Base-by-base conservation (phyloP, 2,329 filamentous ascomycete genomes). In the Paracorniculantispora psalliotae region DNA sequence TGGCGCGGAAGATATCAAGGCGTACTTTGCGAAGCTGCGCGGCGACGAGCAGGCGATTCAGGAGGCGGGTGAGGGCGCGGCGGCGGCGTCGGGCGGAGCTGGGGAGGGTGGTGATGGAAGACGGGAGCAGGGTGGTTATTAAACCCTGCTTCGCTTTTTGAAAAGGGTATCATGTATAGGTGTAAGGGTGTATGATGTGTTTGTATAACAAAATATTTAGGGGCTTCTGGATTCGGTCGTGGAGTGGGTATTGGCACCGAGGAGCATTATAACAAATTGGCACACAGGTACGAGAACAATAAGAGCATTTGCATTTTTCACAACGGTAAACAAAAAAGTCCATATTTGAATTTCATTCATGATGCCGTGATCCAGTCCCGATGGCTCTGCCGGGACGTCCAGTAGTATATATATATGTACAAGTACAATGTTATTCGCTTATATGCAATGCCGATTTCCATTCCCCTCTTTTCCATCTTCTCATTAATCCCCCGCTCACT, bases 1-100 rank as follows among this genome's bases (percentile, higher is more conserved):
- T 23, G 88, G 91, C 1, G 93, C 93, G 1, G 94, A 99, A 69
- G 92, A 97, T 73, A 94, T 99, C 74, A 99, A 97, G 73, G 85
- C 85, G 2, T 96, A 97, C 72, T 99, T 99, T 81, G 93, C 93
- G 54, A 93, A 94, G 76, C 75, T 99, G 65, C 83, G 94, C 63
- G 94, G 94, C 60, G 94, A 97, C 72, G 90, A 91, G 47, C 78
- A 89, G 66, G 89, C 79, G 0, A 90, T 91, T 59, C 79, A 78
- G 65, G 82, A 85, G 63, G 87, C 86, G 0, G 81, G 81, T 15
- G 79, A 81, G 57, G 78, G 77, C 25, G 82, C 81, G 8, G 75
- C 73, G 2, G 75, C 73, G 26, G 69, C 68, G 26, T 69, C 67
- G 35, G 66, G 69, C n/a, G 71, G 68, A 43, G 71, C 72, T 19